Evolutionary conservation across 495 filamentous ascomycete genomes (phyloP), one percentile per base, ranked within the genome.

Genomic region (Penicillium silybi): DNA sequence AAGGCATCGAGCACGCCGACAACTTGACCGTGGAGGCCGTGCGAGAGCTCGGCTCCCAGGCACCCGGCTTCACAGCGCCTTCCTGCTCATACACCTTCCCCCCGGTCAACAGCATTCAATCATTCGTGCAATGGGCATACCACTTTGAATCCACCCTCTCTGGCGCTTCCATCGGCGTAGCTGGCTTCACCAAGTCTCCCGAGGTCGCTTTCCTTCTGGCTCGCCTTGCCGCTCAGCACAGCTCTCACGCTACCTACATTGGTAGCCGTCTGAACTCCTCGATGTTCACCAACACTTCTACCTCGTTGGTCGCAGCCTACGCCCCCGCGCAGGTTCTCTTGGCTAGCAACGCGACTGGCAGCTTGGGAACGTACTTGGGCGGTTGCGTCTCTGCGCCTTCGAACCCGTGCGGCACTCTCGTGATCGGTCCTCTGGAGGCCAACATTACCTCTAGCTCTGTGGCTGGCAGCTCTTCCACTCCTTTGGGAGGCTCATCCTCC

Each of bases 161-260:
- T 32, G 63, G 66, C 26, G 68, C 62, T 26, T 59, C 63, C 46
- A 63, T 69, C 42, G 68, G 62, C 17, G 56, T 61, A 2, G 54
- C 68, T 10, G 68, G 60, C 4, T 71, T 62, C 53, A 69, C 68
- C 37, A 57, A 63, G 40, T 54, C 66, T 0, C 68, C 66, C 18
- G 64, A 71, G 57, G 62, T 69, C 11, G 54, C 68, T 10, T 69
- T 71, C 58, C 54, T 71, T 11, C 34, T 67, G 27, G 60, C 68
- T 9, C 61, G 68, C 41, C 38, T 71, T 44, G 66, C 68, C 15
- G 62, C 66, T 41, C 46, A 65, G 57, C 66, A 71, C 53, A 55
- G 50, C 23, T 53, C 56, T 1, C 60, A 63, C 10, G 56, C 62
- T 16, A 55, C 57, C 23, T 60, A 55, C 37, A 60, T 71, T 20